Base-by-base conservation (phyloP, 441 rosid species). In the Aleurites moluccanus region DNA sequence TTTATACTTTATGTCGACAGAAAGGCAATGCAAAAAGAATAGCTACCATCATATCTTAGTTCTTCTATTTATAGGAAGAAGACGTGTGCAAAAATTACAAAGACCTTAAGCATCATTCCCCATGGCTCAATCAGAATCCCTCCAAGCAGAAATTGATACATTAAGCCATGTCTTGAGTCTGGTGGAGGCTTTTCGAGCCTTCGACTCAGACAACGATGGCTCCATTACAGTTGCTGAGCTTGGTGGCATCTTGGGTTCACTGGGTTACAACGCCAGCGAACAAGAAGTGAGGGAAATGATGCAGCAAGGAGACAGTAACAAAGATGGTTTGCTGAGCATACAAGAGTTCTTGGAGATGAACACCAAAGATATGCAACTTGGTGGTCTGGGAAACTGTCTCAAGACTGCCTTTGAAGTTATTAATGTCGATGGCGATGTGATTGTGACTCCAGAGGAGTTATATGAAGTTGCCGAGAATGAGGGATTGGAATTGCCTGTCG, bases 331-430 rank as follows among this genome's bases (percentile, higher is more conserved):
- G 75, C 84, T 90, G 53, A 86, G 87, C 85, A 62, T 81, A 5
- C 72, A 79, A 35, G 94, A 90, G 79, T 88, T 90, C 76, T 55
- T 88, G 74, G 89, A 85, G 59, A 83, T 90, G 90, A 88, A 82
- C 86, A 86, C 90, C 16, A 83, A 80, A 77, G 76, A 82, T 13
- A 72, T 86, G 81, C 86, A 82, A 16, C 76, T 85, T 6, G 81
- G 86, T 10, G 81, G 67, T 25, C 84, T 85, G 16, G 78, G 70
- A 18, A 77, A 63, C 61, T 70, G 11, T 18, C 83, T 90, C 2
- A 76, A 56, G 30, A 50, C 79, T 10, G 78, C 82, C 30, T 57
- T 81, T 27, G 83, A 84, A 16, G 85, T 77, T 42, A 59, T 86
- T n/a, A 74, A 76, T 18, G 42, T 27, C 6, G 77, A 73, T 13